Percentiles rank a stretch among this genome's conserved stretches.
These are phyloP conservation scores for Calvatia gigantea DNA, from an alignment of 768 basidiomycete species.

Conservation along the genomic window DNA sequence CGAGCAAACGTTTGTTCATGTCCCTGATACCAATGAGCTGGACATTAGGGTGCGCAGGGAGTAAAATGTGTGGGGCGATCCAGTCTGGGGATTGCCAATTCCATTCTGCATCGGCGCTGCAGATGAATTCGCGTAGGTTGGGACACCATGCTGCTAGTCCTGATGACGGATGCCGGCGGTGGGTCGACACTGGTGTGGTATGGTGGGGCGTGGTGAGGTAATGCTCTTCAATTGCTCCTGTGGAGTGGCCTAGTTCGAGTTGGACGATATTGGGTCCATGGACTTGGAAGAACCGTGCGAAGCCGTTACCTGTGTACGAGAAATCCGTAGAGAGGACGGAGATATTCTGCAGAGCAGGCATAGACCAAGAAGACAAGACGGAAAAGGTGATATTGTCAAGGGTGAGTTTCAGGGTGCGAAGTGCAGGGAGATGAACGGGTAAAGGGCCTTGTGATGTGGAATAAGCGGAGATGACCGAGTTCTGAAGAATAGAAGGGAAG, in stretches of 20 bases:
- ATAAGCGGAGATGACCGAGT: constrained; percentile 16
- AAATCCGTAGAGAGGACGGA: constrained; percentile 72
- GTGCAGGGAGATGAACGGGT: constrained; percentile 51
- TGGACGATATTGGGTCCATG: constrained; percentile 62
- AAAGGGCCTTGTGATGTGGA: constrained; percentile 20
- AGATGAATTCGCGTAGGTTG: constrained; percentile 65
- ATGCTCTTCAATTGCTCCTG: constrained; percentile 63
- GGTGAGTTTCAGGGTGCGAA: constrained; percentile 67
- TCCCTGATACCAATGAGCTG: constrained; percentile 71
- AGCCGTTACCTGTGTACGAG: constrained; percentile 62
- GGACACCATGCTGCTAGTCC: constrained; percentile 65
- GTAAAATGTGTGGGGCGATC: constrained; percentile 74
- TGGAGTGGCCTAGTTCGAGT: constrained; percentile 72
- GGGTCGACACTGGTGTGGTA: constrained; percentile 18
- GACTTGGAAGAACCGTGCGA: constrained; percentile 59
- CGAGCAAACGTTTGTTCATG: constrained; percentile 58
- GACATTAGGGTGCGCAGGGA: constrained; percentile 59
- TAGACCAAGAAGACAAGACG: constrained; percentile 61
- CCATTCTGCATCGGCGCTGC: constrained; percentile 77
- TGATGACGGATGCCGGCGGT: constrained; percentile 27
- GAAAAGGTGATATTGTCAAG: constrained; percentile 71
- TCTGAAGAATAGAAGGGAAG: constrained; percentile 9
- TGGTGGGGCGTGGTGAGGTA: constrained; percentile 48
- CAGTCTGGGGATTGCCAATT: constrained; percentile 77
- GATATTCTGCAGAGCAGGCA: constrained; percentile 61